These are phyloP conservation scores for Globisporangium sylvaticum DNA, from an alignment of 352 stramenopile genomes.

Conservation along the genomic window DNA sequence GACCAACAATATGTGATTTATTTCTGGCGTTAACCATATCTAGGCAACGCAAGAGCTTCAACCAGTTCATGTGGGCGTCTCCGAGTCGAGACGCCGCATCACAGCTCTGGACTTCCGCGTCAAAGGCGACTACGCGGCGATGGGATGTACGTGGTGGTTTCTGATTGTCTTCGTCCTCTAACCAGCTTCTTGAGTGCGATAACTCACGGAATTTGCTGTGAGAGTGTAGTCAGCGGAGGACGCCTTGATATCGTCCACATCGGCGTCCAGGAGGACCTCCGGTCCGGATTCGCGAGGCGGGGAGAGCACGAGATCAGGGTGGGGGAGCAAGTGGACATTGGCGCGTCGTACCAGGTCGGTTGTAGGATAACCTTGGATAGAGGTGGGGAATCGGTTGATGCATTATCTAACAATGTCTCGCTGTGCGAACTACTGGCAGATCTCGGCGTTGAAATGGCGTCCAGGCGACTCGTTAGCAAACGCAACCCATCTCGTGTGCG, in stretches of 20 bases:
- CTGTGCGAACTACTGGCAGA: conserved; percentile 1
- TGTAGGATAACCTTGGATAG: neutral
- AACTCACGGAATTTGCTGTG: no score
- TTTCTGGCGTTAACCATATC: no score
- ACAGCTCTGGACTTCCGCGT: conserved; percentile 31
- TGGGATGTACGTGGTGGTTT: conserved; percentile 37
- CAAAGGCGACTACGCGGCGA: conserved; percentile 31
- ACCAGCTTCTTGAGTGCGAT: no score
- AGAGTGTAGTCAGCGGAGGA: conserved; percentile 2
- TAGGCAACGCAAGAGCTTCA: neutral
- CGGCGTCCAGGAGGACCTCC: neutral
- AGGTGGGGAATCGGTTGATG: neutral
- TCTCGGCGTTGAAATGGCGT: conserved; percentile 16
- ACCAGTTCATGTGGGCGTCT: neutral
- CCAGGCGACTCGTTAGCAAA: neutral
- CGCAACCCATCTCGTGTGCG: neutral
- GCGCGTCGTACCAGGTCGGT: conserved; percentile 1
- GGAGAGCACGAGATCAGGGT: neutral
- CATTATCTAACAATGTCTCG: neutral
- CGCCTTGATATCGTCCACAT: conserved; percentile 12
- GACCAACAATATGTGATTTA: no score
- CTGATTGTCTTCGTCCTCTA: no score
- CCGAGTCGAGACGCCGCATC: conserved; percentile 11
- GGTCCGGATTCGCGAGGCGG: conserved; percentile 2
- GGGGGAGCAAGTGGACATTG: neutral